phyloP scores from a whole-genome alignment of 2,329 filamentous ascomycete genomes.

The Magnaporthiopsis poae region DNA sequence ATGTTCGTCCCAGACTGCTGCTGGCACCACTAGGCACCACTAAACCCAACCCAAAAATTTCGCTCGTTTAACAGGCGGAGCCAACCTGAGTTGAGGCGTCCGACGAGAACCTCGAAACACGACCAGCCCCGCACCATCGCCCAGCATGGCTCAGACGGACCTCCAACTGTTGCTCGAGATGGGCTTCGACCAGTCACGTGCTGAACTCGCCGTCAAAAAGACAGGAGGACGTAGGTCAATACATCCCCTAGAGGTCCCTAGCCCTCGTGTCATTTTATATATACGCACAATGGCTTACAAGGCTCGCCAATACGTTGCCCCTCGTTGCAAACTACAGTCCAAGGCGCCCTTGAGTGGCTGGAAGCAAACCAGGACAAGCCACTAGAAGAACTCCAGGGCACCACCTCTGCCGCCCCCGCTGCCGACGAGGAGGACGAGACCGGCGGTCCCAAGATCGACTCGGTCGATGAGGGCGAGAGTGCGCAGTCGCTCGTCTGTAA shows the following conservation, averaged over 20 bases:
- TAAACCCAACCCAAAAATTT: background rate
- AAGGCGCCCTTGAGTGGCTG: slow-evolving; percentile 87
- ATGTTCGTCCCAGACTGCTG: background rate
- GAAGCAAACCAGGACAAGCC: slow-evolving; percentile 83
- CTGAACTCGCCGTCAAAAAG: slow-evolving; percentile 75
- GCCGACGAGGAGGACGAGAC: slow-evolving; percentile 33
- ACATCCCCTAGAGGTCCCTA: background rate
- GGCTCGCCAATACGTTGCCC: background rate
- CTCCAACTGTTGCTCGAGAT: slow-evolving; percentile 55
- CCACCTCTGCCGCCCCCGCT: slow-evolving; percentile 19
- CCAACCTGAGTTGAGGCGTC: background rate
- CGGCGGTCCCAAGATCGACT: slow-evolving; percentile 40
- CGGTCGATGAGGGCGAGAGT: slow-evolving; percentile 59
- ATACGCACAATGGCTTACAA: background rate
- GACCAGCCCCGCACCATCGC: background rate
- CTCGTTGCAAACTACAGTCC: slow-evolving; percentile 45
- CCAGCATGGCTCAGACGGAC: slow-evolving; percentile 47
- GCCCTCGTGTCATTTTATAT: background rate
- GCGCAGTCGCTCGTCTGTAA: slow-evolving; percentile 84
- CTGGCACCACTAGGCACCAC: background rate
- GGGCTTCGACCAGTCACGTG: slow-evolving; percentile 75
- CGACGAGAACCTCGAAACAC: background rate
- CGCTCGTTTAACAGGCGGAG: background rate
- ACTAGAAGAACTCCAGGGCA: slow-evolving; percentile 65
- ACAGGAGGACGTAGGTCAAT: slow-evolving; percentile 59